A percentile compares a stretch with the other conserved stretches of the same genome.
Conservation (phyloP, 768 basidiomycete genomes). For the Termitomyces sp. region DNA sequence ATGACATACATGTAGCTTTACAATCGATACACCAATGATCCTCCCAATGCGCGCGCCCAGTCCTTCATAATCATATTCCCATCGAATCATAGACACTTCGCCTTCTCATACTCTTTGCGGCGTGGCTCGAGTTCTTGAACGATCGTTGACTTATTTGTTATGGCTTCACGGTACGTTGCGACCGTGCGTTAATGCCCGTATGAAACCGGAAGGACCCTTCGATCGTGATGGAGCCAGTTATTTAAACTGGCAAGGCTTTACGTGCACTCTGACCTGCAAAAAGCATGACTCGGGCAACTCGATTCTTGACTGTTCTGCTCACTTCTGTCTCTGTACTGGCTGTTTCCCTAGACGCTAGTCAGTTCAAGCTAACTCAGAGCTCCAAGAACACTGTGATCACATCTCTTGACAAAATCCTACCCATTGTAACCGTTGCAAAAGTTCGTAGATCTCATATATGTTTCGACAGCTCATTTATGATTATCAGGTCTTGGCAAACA, state of each 20-base stretch:
- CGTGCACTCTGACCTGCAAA: too few relatives aligned
- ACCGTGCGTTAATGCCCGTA: background rate
- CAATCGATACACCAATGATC: background rate
- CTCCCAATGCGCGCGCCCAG: background rate
- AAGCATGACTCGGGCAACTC: background rate
- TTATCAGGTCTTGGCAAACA: conserved; percentile 5
- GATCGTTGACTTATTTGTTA: background rate
- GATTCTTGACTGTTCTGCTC: background rate
- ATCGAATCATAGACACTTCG: background rate
- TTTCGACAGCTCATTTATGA: background rate
- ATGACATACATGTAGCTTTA: background rate
- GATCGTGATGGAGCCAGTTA: background rate
- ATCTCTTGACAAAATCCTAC: conserved; percentile 7
- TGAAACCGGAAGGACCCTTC: background rate
- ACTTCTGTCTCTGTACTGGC: background rate
- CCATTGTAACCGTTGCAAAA: conserved; percentile 7
- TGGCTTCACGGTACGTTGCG: too few relatives aligned
- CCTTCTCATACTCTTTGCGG: background rate
- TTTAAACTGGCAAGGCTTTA: background rate
- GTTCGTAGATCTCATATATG: background rate
- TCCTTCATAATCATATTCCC: too few relatives aligned
- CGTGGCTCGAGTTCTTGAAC: background rate
- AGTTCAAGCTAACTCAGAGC: conserved; percentile 32
- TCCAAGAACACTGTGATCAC: conserved; percentile 4
- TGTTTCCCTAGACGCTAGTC: background rate